Evolutionary conservation across 2,329 filamentous ascomycete species (phyloP).

Genomic region (Xylaria digitata): DNA sequence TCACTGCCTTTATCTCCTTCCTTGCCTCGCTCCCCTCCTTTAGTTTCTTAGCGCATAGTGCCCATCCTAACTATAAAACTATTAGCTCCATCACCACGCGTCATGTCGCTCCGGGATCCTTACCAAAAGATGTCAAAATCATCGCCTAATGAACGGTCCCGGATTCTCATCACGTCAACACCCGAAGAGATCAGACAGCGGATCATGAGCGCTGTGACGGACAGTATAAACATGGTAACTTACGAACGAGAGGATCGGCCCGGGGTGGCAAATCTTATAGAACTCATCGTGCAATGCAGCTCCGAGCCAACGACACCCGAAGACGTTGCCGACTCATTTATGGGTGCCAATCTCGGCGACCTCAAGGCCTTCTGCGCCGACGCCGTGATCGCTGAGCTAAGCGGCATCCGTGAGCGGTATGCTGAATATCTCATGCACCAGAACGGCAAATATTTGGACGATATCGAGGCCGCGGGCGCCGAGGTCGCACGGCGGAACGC

Average conservation of each 20-base stretch:
- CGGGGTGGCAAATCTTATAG: slow-evolving; percentile 87
- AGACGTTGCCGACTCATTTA: slow-evolving; percentile 50
- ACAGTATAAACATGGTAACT: slow-evolving; percentile 72
- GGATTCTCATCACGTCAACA: slow-evolving; percentile 84
- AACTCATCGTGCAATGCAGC: slow-evolving; percentile 80
- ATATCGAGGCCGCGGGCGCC: slow-evolving; percentile 69
- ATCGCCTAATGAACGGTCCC: slow-evolving; percentile 73
- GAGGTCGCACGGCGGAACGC: slow-evolving; percentile 72
- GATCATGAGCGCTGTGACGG: slow-evolving; percentile 79
- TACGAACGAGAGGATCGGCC: slow-evolving; percentile 79
- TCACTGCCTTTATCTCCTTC: slow-evolving; percentile 1
- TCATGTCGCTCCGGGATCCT: slow-evolving; percentile 90
- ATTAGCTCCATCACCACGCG: slow-evolving; percentile 78
- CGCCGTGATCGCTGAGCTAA: slow-evolving; percentile 64
- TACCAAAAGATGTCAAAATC: slow-evolving; percentile 95
- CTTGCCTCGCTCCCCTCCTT: not conserved
- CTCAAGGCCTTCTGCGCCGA: slow-evolving; percentile 74
- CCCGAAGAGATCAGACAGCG: slow-evolving; percentile 73
- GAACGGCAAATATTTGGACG: slow-evolving; percentile 64
- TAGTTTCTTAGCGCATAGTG: not conserved
- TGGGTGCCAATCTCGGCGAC: slow-evolving; percentile 60
- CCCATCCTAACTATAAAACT: slow-evolving; percentile 3
- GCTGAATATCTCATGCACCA: slow-evolving; percentile 56
- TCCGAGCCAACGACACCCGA: slow-evolving; percentile 46
- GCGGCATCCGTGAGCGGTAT: slow-evolving; percentile 62